Conservation (phyloP, 225 moss, liverwort and hornwort species). For the Bryum argenteum region DNA sequence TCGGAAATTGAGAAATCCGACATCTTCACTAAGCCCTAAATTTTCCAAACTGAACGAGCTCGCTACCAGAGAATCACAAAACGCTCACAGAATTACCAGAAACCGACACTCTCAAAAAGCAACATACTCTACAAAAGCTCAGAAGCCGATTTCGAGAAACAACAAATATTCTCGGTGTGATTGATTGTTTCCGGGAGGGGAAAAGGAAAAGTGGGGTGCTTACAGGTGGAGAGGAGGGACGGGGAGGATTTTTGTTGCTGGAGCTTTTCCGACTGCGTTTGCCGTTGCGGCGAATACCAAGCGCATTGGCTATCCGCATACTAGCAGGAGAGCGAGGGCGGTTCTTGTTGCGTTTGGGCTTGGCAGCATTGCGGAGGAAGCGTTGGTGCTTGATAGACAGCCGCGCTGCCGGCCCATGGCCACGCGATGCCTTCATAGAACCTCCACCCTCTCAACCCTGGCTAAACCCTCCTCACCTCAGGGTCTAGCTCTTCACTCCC, state of each 20-base stretch:
- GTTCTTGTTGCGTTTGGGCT: conserved; percentile 46
- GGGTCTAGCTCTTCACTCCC: background rate
- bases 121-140: background rate
- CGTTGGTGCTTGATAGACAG: conserved; percentile 49
- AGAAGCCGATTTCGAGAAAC: too few relatives aligned
- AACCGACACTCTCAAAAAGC: background rate
- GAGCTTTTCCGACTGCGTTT: conserved; percentile 26
- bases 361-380: conserved; percentile 48
- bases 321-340: conserved; percentile 32
- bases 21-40: conserved; percentile 38
- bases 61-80: background rate
- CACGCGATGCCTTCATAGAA: conserved; percentile 59
- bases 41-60: conserved; percentile 28
- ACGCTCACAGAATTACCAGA: conserved; percentile 13
- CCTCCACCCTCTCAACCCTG: conserved; percentile 37
- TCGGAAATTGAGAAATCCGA: conserved; percentile 26
- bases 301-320: conserved; percentile 59
- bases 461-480: conserved; percentile 41
- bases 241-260: conserved; percentile 29
- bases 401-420: conserved; percentile 59
- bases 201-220: background rate
- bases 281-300: conserved; percentile 37
- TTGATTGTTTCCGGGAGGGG: background rate
- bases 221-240: conserved; percentile 39
- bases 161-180: background rate